Evolutionary conservation across 2,329 filamentous ascomycete species (phyloP), one percentile per base, ranked within the genome.

Genomic region (Fusarium sp.): DNA sequence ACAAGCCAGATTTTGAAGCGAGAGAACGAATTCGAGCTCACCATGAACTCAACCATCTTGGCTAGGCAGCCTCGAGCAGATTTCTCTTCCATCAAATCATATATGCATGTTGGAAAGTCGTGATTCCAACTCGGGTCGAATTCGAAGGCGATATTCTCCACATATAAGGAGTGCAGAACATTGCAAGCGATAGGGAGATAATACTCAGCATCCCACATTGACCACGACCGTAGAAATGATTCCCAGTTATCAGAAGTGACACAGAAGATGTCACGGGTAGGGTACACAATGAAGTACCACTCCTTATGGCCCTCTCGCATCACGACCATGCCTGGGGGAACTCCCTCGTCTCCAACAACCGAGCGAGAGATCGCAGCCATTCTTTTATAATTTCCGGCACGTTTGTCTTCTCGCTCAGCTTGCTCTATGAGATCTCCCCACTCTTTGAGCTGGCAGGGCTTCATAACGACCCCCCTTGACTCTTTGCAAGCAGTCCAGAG

Each of bases 401-500:
- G 37, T n/a, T 39, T 4, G 8, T 39, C 16, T 39, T 39, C 37
- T 39, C 37, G 37, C 9, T n/a, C 16, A 18, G 37, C 37, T 39
- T 18, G 18, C 18, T 39, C 37, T 39, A 39, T 8, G 37, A 39
- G 37, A 39, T 39, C 37, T 39, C 9, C 16, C 37, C 37, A 39
- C 37, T 39, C 37, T n/a, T n/a, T 39, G 37, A 39, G 37, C 37
- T 9, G 37, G 9, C 16, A 39, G 31, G 54, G 60, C 80, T 64
- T 41, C 35, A 31, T 45, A 10, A 54, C 27, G 11, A 57, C 56
- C 3, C 18, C 24, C 35, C 65, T 64, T 2, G 65, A 64, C 31
- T 69, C 65, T 10, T 66, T 43, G 7, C 58, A 69, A 6, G 61
- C 58, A 4, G 9, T 64, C 69, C 62, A 48, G 9, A 61, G 65